These are phyloP conservation scores for Pseudozyma tsukubaensis DNA, from an alignment of 1,284 basidiomycete species.

Conservation along the genomic window DNA sequence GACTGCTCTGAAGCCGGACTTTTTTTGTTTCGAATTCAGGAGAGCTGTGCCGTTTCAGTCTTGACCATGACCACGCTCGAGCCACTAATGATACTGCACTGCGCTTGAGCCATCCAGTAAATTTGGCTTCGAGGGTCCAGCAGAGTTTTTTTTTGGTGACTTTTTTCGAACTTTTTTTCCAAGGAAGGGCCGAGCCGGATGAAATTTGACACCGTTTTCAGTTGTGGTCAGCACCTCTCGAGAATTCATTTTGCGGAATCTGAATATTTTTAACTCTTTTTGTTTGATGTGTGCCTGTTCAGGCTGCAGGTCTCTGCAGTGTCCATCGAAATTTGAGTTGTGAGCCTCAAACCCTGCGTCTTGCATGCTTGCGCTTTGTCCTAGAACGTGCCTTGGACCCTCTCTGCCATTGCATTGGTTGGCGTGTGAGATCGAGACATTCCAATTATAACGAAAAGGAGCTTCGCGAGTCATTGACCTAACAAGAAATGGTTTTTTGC, in stretches of 20 bases:
- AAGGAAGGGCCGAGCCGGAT: too few relatives aligned
- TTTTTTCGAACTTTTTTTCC: constrained; percentile 1
- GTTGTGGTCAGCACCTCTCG: too few relatives aligned
- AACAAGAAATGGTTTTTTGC: too few relatives aligned
- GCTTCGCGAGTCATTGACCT: too few relatives aligned
- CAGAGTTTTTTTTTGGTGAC: background rate
- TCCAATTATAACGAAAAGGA: too few relatives aligned
- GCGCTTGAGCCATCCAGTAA: too few relatives aligned
- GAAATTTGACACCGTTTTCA: constrained; percentile 4
- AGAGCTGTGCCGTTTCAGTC: constrained; percentile 1
- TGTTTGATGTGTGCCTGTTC: background rate
- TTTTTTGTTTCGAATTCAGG: constrained; percentile 12
- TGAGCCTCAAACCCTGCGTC: too few relatives aligned
- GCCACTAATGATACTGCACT: background rate
- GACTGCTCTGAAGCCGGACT: constrained; percentile 14
- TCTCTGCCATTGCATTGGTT: background rate
- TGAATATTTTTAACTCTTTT: background rate
- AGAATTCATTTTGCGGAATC: background rate
- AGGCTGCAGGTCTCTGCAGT: background rate
- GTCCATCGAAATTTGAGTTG: constrained; percentile 1
- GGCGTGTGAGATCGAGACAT: constrained; percentile 4
- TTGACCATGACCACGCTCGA: too few relatives aligned
- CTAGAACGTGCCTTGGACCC: constrained; percentile 10
- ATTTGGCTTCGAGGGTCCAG: background rate
- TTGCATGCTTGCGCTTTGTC: too few relatives aligned